Percentiles rank a stretch among this genome's conserved stretches.
Evolutionary conservation across 2,329 filamentous ascomycete species (phyloP).

Genomic region (Ambrosiella cleistominuta): DNA sequence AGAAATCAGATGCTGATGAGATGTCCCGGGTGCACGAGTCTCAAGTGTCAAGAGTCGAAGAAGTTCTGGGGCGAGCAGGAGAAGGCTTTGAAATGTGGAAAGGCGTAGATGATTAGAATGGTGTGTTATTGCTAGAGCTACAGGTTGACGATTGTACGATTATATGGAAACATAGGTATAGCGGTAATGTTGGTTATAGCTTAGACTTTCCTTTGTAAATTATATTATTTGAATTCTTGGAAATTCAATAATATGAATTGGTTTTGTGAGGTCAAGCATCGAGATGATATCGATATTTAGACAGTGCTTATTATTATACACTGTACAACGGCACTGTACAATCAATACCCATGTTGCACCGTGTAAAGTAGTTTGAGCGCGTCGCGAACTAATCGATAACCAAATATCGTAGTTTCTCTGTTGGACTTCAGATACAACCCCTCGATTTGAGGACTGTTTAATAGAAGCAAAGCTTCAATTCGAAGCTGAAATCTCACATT

Average conservation of each 20-base stretch:
- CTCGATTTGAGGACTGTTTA: no score
- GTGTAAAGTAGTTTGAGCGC: conserved; percentile 9
- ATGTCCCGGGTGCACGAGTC: conserved; percentile 85
- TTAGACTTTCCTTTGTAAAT: not conserved
- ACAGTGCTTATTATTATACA: not conserved
- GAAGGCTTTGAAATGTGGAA: not conserved
- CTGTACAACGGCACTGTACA: not conserved
- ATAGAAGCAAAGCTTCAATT: not conserved
- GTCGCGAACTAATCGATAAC: conserved; percentile 1
- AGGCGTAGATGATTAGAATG: not conserved
- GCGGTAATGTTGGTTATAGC: not conserved
- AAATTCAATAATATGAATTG: no score
- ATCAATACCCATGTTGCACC: not conserved
- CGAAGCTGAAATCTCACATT: not conserved
- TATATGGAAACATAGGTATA: not conserved
- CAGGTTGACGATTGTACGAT: not conserved
- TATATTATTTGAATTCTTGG: no score
- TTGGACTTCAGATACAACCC: not conserved
- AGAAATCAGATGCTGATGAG: conserved; percentile 76
- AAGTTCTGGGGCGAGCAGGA: conserved; percentile 34
- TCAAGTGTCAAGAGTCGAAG: conserved; percentile 65
- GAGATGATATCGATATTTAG: not conserved
- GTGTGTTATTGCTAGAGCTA: not conserved
- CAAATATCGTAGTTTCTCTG: not conserved
- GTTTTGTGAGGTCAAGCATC: no score